A percentile compares a stretch with the other conserved stretches of the same genome.
Conservation (phyloP, 345 rosid genomes). For the Hibiscus trionum region DNA sequence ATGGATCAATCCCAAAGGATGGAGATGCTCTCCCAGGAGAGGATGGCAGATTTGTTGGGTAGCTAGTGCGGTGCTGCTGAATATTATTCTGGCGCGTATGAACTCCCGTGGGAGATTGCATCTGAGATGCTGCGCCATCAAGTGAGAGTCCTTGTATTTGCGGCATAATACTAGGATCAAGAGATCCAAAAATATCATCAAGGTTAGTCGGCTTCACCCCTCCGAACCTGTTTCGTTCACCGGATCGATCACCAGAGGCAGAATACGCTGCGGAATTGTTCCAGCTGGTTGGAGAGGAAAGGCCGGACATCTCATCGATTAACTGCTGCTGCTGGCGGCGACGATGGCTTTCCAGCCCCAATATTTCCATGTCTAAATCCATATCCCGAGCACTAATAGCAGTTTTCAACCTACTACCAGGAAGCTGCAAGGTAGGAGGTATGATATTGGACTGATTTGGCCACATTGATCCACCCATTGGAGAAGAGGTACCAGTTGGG, state of each 20-base stretch:
- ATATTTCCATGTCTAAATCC: conserved; percentile 44
- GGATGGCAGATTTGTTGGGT: conserved; percentile 37
- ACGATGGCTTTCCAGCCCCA: conserved; percentile 29
- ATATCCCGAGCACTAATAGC: conserved; percentile 62
- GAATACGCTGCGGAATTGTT: conserved; percentile 38
- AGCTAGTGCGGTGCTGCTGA: conserved; percentile 45
- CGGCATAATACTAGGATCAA: conserved; percentile 33
- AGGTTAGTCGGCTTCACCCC: conserved; percentile 61
- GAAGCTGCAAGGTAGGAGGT: conserved; percentile 71
- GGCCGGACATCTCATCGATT: conserved; percentile 48
- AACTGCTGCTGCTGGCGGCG: conserved; percentile 25
- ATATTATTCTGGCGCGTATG: conserved; percentile 42
- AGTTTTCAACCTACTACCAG: conserved; percentile 73
- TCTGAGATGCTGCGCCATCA: conserved; percentile 24
- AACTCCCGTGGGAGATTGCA: conserved; percentile 37
- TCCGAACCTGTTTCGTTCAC: conserved; percentile 50
- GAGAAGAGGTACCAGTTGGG: conserved; percentile 55
- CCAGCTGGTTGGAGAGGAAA: conserved; percentile 65
- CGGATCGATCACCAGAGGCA: conserved; percentile 31
- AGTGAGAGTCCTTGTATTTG: conserved; percentile 38
- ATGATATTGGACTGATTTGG: conserved; percentile 35
- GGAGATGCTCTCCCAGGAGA: conserved; percentile 46
- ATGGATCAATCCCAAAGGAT: conserved; percentile 35
- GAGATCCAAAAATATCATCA: conserved; percentile 52
- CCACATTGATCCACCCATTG: conserved; percentile 49